Conservation (phyloP, 1,139 yeast species). For the Taphrina communis region DNA sequence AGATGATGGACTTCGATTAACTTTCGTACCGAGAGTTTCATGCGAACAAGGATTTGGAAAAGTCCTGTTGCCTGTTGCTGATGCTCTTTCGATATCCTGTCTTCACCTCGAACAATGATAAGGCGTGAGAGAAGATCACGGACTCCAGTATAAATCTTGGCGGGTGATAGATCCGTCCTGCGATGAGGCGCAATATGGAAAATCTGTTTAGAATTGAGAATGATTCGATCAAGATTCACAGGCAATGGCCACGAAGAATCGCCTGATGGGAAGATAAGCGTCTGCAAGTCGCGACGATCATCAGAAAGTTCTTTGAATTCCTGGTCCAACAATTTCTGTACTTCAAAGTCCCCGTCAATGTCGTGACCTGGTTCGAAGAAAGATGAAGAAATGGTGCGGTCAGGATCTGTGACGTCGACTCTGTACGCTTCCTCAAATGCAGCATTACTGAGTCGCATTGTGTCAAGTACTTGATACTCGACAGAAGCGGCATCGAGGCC, state of each 20-base stretch:
- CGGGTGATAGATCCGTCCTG: conserved; percentile 86
- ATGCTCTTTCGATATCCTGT: conserved; percentile 76
- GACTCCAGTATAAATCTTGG: conserved; percentile 79
- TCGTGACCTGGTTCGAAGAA: conserved; percentile 87
- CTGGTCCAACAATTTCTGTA: conserved; percentile 79
- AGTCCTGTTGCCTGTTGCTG: conserved; percentile 89
- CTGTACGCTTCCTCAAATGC: conserved; percentile 83
- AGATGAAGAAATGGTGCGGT: conserved; percentile 67
- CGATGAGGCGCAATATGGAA: conserved; percentile 90
- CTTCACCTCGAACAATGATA: conserved; percentile 81
- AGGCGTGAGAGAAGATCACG: conserved; percentile 69
- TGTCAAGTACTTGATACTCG: conserved; percentile 94
- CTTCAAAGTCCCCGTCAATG: conserved; percentile 83
- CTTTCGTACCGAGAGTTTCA: conserved; percentile 88
- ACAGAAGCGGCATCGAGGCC: conserved; percentile 98
- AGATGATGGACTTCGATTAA: conserved; percentile 88
- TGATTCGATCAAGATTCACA: conserved; percentile 92
- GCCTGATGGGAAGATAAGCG: conserved; percentile 87
- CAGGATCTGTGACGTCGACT: conserved; percentile 79
- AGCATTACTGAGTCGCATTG: conserved; percentile 89
- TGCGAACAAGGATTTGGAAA: conserved; percentile 89
- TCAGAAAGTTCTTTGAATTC: conserved; percentile 77
- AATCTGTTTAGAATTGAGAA: conserved; percentile 96
- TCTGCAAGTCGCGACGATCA: conserved; percentile 82
- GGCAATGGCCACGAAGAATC: conserved; percentile 92